These are phyloP conservation scores for Cercophora newfieldiana DNA, from an alignment of 495 filamentous ascomycete species.

Conservation along the genomic window DNA sequence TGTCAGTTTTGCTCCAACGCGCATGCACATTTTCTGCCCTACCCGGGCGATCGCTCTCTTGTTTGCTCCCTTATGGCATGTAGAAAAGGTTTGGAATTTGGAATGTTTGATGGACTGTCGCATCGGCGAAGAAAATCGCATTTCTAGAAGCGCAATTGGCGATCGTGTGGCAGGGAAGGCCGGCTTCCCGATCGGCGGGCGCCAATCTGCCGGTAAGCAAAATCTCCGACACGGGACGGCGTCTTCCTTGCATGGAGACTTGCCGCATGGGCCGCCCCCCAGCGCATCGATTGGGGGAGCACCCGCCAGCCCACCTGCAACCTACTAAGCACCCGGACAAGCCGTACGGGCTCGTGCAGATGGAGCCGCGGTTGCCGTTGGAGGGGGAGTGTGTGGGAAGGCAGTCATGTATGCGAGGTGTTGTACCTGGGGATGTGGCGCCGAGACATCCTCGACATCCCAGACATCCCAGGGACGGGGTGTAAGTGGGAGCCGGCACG, in stretches of 20 bases:
- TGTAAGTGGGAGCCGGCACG: too few relatives aligned
- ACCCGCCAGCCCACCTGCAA: slow-evolving; percentile 10
- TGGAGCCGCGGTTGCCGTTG: not conserved
- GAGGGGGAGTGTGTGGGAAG: not conserved
- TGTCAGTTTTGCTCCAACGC: not conserved
- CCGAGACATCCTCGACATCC: not conserved
- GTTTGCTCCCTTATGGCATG: not conserved
- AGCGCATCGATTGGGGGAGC: slow-evolving; percentile 12
- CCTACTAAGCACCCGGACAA: not conserved
- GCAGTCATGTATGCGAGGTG: too few relatives aligned
- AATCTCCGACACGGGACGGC: slow-evolving; percentile 20
- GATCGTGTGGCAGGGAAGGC: slow-evolving; percentile 12
- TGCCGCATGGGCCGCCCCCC: slow-evolving; percentile 14
- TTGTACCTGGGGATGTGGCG: too few relatives aligned
- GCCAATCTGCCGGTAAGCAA: slow-evolving; percentile 16
- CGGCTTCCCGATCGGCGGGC: slow-evolving; percentile 14
- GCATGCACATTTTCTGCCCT: not conserved
- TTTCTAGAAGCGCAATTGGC: slow-evolving; percentile 4
- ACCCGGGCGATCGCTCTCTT: not conserved
- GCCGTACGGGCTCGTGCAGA: not conserved
- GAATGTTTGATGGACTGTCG: slow-evolving; percentile 10
- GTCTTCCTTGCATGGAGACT: slow-evolving; percentile 10
- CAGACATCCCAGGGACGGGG: too few relatives aligned
- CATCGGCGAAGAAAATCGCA: not conserved
- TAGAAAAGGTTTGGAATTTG: not conserved